These are phyloP conservation scores for Creolimax fragrantissima DNA, from an alignment of 78 protist genomes.

Conservation along the genomic window DNA sequence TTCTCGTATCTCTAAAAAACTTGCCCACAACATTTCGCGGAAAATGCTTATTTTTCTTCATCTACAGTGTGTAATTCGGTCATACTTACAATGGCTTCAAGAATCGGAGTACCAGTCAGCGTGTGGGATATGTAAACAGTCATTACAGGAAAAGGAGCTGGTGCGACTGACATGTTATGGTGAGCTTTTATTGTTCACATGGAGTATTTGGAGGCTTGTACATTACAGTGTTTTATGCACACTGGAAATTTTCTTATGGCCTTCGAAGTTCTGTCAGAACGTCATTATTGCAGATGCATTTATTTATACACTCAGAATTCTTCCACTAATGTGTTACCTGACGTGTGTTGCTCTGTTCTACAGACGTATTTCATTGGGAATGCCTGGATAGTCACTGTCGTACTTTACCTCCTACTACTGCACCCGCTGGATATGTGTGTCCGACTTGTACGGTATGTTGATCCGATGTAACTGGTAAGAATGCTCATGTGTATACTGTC, in stretches of 20 bases:
- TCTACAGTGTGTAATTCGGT: neutral
- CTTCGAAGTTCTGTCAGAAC: no score
- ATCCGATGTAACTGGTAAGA: no score
- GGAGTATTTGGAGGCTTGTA: no score
- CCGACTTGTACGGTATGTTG: neutral
- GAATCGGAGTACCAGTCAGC: neutral
- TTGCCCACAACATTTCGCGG: no score
- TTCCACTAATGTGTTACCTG: neutral
- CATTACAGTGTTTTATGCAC: no score
- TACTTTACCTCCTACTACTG: neutral
- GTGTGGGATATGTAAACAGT: neutral
- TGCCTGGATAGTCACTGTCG: neutral
- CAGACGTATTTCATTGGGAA: slow-evolving; percentile 17
- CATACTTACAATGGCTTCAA: slow-evolving; percentile 16
- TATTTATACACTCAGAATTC: neutral
- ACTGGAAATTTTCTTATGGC: no score
- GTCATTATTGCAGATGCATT: no score
- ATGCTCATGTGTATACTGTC: no score
- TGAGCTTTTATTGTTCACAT: no score
- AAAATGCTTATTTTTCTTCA: no score
- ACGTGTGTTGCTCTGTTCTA: no score
- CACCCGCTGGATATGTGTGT: slow-evolving; percentile 15
- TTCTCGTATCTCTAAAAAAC: no score
- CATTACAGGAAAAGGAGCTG: neutral
- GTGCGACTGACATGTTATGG: slow-evolving; percentile 1